Evolutionary conservation across 116 monocot species (phyloP).

Genomic region (Phalaenopsis hybrid): DNA sequence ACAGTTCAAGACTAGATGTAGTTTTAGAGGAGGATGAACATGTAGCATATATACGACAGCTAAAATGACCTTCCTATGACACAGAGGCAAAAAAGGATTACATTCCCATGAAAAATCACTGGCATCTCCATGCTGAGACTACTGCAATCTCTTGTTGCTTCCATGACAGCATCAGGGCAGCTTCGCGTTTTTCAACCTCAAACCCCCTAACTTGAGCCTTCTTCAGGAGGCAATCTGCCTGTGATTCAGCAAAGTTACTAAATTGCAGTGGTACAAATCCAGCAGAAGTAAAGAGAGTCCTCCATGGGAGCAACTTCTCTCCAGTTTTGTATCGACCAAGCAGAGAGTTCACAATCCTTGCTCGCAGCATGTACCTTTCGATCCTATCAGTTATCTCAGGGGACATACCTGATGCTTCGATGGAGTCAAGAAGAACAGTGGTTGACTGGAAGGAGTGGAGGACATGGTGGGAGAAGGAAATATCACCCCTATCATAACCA

Average conservation of each 20-base stretch:
- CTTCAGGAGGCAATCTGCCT: conserved; percentile 32
- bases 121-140: conserved; percentile 38
- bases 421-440: conserved; percentile 62
- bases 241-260: conserved; percentile 58
- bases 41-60: neutral
- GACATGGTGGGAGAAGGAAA: conserved; percentile 63
- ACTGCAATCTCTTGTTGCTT: conserved; percentile 37
- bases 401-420: conserved; percentile 46
- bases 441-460: conserved; percentile 51
- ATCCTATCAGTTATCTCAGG: conserved; percentile 51
- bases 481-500: conserved; percentile 57
- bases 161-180: conserved; percentile 36
- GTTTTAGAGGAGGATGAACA: neutral
- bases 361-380: conserved; percentile 53
- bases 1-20: neutral
- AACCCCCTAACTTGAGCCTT: conserved; percentile 43
- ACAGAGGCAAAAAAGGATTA: neutral
- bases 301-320: conserved; percentile 47
- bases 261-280: conserved; percentile 66
- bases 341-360: conserved; percentile 48
- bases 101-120: conserved; percentile 13
- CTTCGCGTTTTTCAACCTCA: conserved; percentile 37
- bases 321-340: conserved; percentile 25
- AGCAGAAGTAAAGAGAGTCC: conserved; percentile 33
- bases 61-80: neutral